phyloP scores from a whole-genome alignment of 2,329 filamentous ascomycete genomes.

The Colletotrichum agaves region DNA sequence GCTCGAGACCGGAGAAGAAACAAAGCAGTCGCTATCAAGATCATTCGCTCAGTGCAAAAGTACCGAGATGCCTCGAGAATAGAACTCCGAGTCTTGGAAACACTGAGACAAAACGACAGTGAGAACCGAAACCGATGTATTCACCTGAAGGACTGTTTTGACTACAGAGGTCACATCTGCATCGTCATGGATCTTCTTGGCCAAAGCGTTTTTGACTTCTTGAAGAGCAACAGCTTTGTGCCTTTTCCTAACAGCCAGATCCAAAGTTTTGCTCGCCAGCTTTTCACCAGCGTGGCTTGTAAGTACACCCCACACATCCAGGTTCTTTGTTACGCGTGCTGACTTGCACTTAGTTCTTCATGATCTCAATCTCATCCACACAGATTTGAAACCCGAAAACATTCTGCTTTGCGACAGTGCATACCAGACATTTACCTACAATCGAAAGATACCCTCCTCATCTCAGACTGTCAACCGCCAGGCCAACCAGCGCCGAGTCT shows the following conservation, averaged over 20 bases:
- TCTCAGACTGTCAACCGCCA: slow-evolving; percentile 69
- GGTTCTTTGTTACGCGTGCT: slow-evolving; percentile 18
- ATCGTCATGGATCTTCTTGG: slow-evolving; percentile 82
- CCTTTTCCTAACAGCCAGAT: slow-evolving; percentile 99
- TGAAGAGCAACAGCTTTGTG: slow-evolving; percentile 94
- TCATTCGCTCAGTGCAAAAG: slow-evolving; percentile 97
- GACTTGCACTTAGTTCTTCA: slow-evolving; percentile 76
- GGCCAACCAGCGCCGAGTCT: slow-evolving; percentile 71
- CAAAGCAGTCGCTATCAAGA: slow-evolving; percentile 91
- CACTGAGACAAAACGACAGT: slow-evolving; percentile 89
- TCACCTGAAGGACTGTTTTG: slow-evolving; percentile 95
- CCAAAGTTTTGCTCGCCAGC: slow-evolving; percentile 92
- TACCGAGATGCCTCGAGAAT: slow-evolving; percentile 97
- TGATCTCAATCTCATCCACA: slow-evolving; percentile 97
- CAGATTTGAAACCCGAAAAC: slow-evolving; percentile 78
- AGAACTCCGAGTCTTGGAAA: slow-evolving; percentile 91
- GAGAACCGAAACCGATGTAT: slow-evolving; percentile 97
- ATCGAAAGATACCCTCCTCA: slow-evolving; percentile 75
- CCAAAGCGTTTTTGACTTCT: slow-evolving; percentile 97
- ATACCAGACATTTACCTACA: slow-evolving; percentile 78
- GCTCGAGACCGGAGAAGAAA: slow-evolving; percentile 83
- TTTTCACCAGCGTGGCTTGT: slow-evolving; percentile 99
- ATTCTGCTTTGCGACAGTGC: slow-evolving; percentile 73
- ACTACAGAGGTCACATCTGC: slow-evolving; percentile 97
- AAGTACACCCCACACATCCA: slow-evolving; percentile 54